Evolutionary conservation across 1,139 yeast genomes (phyloP).

Genomic region (Pichia sp.): DNA sequence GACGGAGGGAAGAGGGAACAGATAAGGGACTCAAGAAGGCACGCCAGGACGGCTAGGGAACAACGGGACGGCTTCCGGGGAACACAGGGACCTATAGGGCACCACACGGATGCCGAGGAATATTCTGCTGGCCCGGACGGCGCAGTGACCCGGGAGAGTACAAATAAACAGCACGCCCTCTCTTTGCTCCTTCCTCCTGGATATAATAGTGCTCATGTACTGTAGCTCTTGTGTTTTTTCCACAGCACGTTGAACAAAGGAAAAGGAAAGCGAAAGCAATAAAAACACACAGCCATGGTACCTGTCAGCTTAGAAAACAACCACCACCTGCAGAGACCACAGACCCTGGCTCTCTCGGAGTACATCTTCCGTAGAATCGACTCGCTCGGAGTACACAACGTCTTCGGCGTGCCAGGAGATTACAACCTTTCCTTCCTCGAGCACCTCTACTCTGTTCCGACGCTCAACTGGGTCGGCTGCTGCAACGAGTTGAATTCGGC

Average conservation of each 20-base stretch:
- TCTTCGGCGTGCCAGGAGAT: slow-evolving; percentile 49
- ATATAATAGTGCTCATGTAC: too few species aligned
- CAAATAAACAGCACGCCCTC: too few species aligned
- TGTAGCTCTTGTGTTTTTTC: too few species aligned
- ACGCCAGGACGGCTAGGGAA: too few species aligned
- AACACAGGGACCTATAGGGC: too few species aligned
- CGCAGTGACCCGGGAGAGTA: too few species aligned
- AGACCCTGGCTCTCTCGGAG: slow-evolving; percentile 40
- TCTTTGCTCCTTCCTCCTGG: too few species aligned
- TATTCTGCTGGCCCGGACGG: too few species aligned
- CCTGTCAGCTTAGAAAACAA: slow-evolving; percentile 22
- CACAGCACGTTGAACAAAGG: too few species aligned
- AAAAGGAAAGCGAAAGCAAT: too few species aligned
- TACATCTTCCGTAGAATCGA: slow-evolving; percentile 46
- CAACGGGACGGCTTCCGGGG: too few species aligned
- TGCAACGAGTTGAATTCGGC: slow-evolving; percentile 37
- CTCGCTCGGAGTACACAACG: slow-evolving; percentile 42
- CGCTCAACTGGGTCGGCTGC: slow-evolving; percentile 32
- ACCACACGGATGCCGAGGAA: too few species aligned
- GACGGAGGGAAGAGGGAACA: background rate
- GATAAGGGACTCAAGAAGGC: background rate
- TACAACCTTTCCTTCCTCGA: slow-evolving; percentile 33
- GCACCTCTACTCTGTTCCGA: slow-evolving; percentile 29
- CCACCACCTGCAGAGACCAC: background rate
- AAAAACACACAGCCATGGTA: slow-evolving; percentile 22